Base-by-base conservation (phyloP, 2,329 filamentous ascomycete genomes). In the Stenocarpella maydis region DNA sequence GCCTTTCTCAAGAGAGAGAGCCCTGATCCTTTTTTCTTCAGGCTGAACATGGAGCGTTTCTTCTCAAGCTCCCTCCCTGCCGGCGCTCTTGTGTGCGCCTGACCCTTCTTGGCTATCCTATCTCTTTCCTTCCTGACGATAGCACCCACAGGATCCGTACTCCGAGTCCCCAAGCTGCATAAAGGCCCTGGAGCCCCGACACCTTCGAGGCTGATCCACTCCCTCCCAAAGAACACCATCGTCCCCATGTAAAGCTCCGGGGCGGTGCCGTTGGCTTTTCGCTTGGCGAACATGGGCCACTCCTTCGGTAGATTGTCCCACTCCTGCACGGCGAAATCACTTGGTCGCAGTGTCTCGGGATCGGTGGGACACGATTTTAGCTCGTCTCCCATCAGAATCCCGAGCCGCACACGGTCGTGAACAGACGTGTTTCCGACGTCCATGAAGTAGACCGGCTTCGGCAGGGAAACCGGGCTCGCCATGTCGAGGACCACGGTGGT, bases 291-390 rank as follows among this genome's bases (percentile, higher is more conserved):
- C 5, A 24, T 17, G 15, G 69, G 69, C 69, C 69, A 71, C 19
- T 54, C 50, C 1, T 9, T 37, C 15, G 31, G 28, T 4, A 71
- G 19, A 7, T 55, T 55, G 17, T 71, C 66, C 69, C 66, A 71
- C 28, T 61, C 66, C 9, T 65, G 45, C 12, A 71, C 19, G 0
- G 54, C 66, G 19, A 71, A 71, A 31, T 71, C 67, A 21, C 60
- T 49, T 3, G 66, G 50, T 12, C 45, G 52, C 26, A 39, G 37
- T 7, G 66, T 69, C 66, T 53, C 21, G 8, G 37, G 28, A 45
- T 49, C 39, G 21, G 52, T 19, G 8, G 39, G 54, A 14, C 37
- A 10, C 4, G 19, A n/a, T 14, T 8, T 1, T 5, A 55, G 28
- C 12, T 52, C 53, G 1, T 65, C 69, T n/a, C 65, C 65, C 4